phyloP scores from a whole-genome alignment of 1,284 basidiomycete species.

The Puccinia horiana region DNA sequence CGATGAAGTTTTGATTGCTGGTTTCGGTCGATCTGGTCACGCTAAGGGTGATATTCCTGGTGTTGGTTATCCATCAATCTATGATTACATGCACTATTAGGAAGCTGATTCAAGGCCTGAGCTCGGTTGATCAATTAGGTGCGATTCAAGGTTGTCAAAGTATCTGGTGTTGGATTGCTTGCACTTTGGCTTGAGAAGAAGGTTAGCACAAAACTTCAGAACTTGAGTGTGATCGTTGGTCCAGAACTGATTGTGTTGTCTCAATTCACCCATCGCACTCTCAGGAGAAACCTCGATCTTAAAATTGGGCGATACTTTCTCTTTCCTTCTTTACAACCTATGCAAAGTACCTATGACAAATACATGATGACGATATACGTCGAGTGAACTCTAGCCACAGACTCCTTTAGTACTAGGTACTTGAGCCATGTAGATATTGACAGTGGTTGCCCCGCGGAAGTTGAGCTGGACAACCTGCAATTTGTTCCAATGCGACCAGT shows the following conservation, averaged over 20 bases:
- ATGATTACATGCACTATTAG: neutral
- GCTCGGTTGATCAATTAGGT: constrained; percentile 64
- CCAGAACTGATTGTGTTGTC: neutral
- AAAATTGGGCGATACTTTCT: neutral
- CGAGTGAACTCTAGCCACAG: neutral
- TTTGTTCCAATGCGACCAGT: too few relatives aligned
- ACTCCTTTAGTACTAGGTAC: too few relatives aligned
- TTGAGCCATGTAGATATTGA: too few relatives aligned
- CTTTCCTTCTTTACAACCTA: neutral
- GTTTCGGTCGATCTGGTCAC: constrained; percentile 99
- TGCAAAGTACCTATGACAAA: too few relatives aligned
- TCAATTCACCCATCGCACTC: neutral
- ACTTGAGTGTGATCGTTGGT: neutral
- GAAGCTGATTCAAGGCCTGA: neutral
- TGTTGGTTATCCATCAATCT: constrained; percentile 58
- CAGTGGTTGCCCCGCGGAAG: too few relatives aligned
- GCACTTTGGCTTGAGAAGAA: constrained; percentile 99
- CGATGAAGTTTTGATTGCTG: constrained; percentile 82
- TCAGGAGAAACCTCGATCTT: constrained; percentile 32
- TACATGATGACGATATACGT: neutral
- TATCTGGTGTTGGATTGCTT: constrained; percentile 94
- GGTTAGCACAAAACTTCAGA: constrained; percentile 61
- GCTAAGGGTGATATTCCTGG: constrained; percentile 82
- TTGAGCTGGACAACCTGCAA: too few relatives aligned
- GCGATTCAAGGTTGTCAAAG: constrained; percentile 99